These are phyloP conservation scores for Talaromyces albobiverticillius DNA, from an alignment of 2,329 filamentous ascomycete species.

Conservation along the genomic window DNA sequence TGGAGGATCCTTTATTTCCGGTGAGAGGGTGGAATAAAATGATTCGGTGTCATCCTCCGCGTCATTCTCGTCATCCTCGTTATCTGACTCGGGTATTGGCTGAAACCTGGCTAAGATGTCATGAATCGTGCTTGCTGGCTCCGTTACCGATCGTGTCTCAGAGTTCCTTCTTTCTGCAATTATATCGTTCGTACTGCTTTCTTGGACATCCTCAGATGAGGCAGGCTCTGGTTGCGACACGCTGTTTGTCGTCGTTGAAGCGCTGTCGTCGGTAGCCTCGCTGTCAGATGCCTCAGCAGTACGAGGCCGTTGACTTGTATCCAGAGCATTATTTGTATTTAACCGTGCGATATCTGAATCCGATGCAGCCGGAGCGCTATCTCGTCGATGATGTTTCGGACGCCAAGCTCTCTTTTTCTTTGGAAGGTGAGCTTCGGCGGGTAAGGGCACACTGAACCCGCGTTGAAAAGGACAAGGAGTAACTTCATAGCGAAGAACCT, in stretches of 20 bases:
- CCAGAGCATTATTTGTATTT: constrained; percentile 16
- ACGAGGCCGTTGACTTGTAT: constrained; percentile 23
- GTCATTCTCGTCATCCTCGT: constrained; percentile 26
- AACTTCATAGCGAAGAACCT: constrained; percentile 79
- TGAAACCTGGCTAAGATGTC: constrained; percentile 40
- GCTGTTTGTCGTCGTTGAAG: constrained; percentile 23
- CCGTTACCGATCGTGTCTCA: constrained; percentile 24
- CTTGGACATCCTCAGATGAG: constrained; percentile 16
- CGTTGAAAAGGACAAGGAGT: constrained; percentile 83
- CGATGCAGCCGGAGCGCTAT: constrained; percentile 22
- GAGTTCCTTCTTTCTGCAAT: constrained; percentile 15
- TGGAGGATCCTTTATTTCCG: constrained; percentile 15
- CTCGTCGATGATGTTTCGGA: constrained; percentile 54
- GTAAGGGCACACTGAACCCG: constrained; percentile 70
- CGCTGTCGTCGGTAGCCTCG: constrained; percentile 30
- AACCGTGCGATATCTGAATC: constrained; percentile 17
- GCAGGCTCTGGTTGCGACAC: not conserved
- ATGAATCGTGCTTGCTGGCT: constrained; percentile 32
- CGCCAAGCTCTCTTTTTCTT: constrained; percentile 68
- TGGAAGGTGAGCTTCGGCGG: constrained; percentile 64
- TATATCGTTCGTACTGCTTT: constrained; percentile 14
- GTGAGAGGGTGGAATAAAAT: constrained; percentile 38
- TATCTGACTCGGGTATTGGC: constrained; percentile 25
- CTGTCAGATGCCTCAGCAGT: constrained; percentile 33
- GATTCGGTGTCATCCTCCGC: constrained; percentile 37